Evolutionary conservation across 306 rosid genomes (phyloP), one percentile per base, ranked within the genome.

Genomic region (Geum urbanum): DNA sequence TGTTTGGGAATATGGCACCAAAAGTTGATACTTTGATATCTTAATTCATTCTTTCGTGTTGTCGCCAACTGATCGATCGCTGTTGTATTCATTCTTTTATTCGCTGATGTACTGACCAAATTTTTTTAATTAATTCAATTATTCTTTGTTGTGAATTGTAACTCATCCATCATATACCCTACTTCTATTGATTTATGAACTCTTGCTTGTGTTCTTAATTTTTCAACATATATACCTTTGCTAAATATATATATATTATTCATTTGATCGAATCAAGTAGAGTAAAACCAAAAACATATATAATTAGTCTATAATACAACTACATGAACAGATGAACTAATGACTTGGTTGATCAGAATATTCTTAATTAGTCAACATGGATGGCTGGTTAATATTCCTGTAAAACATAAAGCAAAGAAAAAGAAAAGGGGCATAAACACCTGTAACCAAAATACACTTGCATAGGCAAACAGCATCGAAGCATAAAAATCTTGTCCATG

Each of bases 1-100:
- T 88, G 59, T 89, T 89, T 20, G 92, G 89, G 62, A 78, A 80
- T 4, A 84, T 49, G 82, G 85, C 92, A 13, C 90, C 96, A 0
- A 76, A 66, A 69, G 63, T 77, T 47, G 77, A 80, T 72, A 73
- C 81, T 67, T 78, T 77, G 20, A 15, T 79, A 60, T 89, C 74
- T 41, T 69, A 69, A 43, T 69, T 51, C 3, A 43, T 69, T 51
- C 3, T 51, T 53, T 2, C 0, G 20, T 19, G 18, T 11, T 43
- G 46, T 43, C 46, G 11, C 46, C 46, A 43, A 32, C 37, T 32
- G 37, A 32, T 4, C 39, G 61, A 56, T 56, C n/a, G 61, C n/a
- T 56, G n/a, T 69, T 69, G 63, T 41, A 55, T 41, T 69, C 40
- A 15, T 61, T 61, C 12, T 69, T 43, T 69, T 6, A 14, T 20